Evolutionary conservation across 2,329 filamentous ascomycete genomes (phyloP), one percentile per base, ranked within the genome.

Genomic region (Leptosphaerulina australis): DNA sequence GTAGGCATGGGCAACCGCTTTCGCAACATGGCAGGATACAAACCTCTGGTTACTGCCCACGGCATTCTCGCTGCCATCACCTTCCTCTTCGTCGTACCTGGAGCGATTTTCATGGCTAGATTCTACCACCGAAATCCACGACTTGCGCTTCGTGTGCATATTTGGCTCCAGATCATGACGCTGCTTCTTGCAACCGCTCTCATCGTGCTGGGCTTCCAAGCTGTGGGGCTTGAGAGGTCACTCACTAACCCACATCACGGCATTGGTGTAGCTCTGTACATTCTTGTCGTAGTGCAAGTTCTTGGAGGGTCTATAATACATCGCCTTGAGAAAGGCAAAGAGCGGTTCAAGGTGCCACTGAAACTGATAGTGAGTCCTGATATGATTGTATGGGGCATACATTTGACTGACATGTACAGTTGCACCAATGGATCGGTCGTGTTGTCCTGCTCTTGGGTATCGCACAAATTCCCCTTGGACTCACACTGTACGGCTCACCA

Each of bases 401-500:
- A 7, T 14, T 5, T 15, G 30, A 41, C 62, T 67, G 33, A 68
- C 40, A n/a, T 14, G 65, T 82, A 11, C 79, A 88, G 80, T 73
- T 97, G 31, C 94, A 99, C 75, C 88, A 92, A 68, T 97, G 94
- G 91, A 76, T 89, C 14, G 94, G 94, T 14, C 81, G 92, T 49
- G 77, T 83, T 0, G 84, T 93, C 62, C 88, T 89, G 2, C 74
- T 97, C 14, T 78, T 99, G 3, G 94, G 90, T 0, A 86, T 97
- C 58, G 82, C 87, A 3, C 94, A 99, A 69, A 84, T 99, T 9
- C 88, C 94, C 0, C 80, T 99, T 0, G 94, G 94, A 0, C 79
- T 99, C 36, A 92, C 92, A 0, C 79, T 99, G 1, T 99, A 97
- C 66, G 94, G 94, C 5, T 96, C 92, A 22, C 93, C 94, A 4